Conservation (phyloP, 2,329 filamentous ascomycete genomes). For the Hypoxylon sp. region DNA sequence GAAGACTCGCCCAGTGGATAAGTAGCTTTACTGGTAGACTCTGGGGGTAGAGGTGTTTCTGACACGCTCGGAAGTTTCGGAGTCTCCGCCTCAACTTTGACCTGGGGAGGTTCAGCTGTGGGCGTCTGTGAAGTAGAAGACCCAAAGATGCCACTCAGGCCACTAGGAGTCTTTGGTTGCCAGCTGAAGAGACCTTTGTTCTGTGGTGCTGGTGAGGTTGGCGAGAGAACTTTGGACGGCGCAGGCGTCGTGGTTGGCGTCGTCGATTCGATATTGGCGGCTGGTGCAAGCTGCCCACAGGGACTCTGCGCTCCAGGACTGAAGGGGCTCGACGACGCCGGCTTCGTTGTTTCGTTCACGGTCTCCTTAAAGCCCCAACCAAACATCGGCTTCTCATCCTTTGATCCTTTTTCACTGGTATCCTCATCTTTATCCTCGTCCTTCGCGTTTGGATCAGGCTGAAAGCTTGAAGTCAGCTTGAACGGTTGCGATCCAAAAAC, state of each 20-base stretch:
- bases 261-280: conserved; percentile 47
- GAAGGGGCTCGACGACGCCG: conserved; percentile 46
- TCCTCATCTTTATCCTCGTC: conserved; percentile 67
- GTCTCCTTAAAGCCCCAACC: conserved; percentile 67
- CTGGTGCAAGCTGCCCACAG: conserved; percentile 34
- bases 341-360: conserved; percentile 57
- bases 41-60: conserved; percentile 59
- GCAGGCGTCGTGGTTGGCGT: conserved; percentile 63
- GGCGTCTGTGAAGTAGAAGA: conserved; percentile 35
- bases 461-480: conserved; percentile 73
- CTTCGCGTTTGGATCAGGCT: conserved; percentile 66
- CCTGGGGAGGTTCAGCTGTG: conserved; percentile 43
- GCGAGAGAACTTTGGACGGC: conserved; percentile 54
- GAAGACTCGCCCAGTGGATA: conserved; percentile 60
- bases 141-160: conserved; percentile 35
- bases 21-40: conserved; percentile 61
- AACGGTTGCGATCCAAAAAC: conserved; percentile 65
- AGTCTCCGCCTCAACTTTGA: conserved; percentile 50
- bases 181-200: conserved; percentile 48
- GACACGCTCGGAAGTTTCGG: conserved; percentile 42
- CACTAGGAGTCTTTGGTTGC: conserved; percentile 38
- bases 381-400: conserved; percentile 62
- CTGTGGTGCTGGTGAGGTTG: conserved; percentile 46
- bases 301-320: conserved; percentile 29
- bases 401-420: conserved; percentile 44